Percentiles rank a stretch among this genome's conserved stretches.
These are phyloP conservation scores for Penicillium taxi DNA, from an alignment of 495 filamentous ascomycete species.

Conservation along the genomic window DNA sequence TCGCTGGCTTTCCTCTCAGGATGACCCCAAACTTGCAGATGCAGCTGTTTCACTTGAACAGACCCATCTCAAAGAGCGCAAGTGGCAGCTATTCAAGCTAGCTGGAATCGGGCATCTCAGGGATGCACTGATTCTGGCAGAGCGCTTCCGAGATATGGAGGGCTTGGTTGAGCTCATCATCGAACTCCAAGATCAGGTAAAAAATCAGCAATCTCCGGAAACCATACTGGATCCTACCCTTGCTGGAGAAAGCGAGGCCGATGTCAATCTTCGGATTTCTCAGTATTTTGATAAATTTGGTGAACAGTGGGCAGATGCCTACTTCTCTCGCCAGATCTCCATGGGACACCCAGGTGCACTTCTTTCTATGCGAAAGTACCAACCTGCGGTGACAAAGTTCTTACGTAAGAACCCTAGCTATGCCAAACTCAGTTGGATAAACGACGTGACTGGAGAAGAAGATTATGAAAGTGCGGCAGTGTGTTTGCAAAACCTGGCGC, in stretches of 20 bases:
- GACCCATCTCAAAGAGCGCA: constrained; percentile 46
- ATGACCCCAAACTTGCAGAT: constrained; percentile 36
- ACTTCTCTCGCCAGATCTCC: constrained; percentile 67
- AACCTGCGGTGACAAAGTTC: constrained; percentile 62
- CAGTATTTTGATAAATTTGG: constrained; percentile 67
- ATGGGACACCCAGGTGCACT: constrained; percentile 56
- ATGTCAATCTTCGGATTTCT: constrained; percentile 41
- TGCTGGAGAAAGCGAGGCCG: constrained; percentile 17
- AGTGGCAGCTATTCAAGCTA: constrained; percentile 52
- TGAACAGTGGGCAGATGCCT: constrained; percentile 68
- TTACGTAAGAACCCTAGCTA: constrained; percentile 56
- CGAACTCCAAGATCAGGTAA: constrained; percentile 38
- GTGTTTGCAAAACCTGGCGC: constrained; percentile 56
- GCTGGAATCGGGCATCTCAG: constrained; percentile 60
- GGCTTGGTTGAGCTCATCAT: constrained; percentile 59
- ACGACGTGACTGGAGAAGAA: constrained; percentile 68
- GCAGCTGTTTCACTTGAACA: constrained; percentile 41
- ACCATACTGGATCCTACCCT: constrained; percentile 3
- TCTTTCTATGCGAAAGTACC: constrained; percentile 55
- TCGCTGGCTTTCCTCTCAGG: constrained; percentile 49
- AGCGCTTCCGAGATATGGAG: constrained; percentile 61
- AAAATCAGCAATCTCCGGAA: constrained; percentile 11
- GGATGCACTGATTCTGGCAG: constrained; percentile 63
- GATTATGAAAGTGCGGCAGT: constrained; percentile 63
- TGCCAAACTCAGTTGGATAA: constrained; percentile 84